Percentiles rank a stretch among this genome's conserved stretches.
Evolutionary conservation across 768 basidiomycete genomes (phyloP).

Genomic region (Lentinula boryana): DNA sequence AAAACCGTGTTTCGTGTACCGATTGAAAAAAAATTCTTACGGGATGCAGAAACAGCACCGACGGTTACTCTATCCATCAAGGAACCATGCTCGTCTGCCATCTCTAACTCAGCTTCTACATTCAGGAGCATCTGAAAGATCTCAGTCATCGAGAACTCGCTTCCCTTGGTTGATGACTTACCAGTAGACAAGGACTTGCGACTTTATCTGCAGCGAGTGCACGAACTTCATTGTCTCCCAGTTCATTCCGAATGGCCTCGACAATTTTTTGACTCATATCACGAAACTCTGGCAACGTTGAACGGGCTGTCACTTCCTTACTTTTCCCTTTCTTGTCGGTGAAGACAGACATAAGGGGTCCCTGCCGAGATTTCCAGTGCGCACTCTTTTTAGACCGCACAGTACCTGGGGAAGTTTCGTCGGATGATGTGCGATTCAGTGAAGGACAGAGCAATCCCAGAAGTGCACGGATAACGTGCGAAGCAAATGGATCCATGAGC

Average conservation of each 20-base stretch:
- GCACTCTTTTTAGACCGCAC: slow-evolving; percentile 84
- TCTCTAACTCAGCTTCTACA: slow-evolving; percentile 66
- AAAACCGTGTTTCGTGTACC: not conserved
- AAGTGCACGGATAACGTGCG: slow-evolving; percentile 82
- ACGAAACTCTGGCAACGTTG: slow-evolving; percentile 43
- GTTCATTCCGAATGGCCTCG: slow-evolving; percentile 40
- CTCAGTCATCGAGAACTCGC: slow-evolving; percentile 4
- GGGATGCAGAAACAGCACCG: slow-evolving; percentile 61
- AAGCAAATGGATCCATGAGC: slow-evolving; percentile 82
- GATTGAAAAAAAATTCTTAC: slow-evolving; percentile 34
- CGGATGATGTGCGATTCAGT: slow-evolving; percentile 36
- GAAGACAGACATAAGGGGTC: slow-evolving; percentile 77
- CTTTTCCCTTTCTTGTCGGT: slow-evolving; percentile 34
- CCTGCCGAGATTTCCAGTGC: slow-evolving; percentile 77
- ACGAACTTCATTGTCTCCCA: slow-evolving; percentile 68
- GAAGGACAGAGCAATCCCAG: slow-evolving; percentile 71
- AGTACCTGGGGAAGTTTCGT: slow-evolving; percentile 28
- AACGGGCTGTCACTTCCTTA: slow-evolving; percentile 16
- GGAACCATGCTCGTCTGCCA: slow-evolving; percentile 55
- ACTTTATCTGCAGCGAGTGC: slow-evolving; percentile 72
- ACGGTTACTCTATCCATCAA: slow-evolving; percentile 78
- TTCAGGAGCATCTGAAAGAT: slow-evolving; percentile 67
- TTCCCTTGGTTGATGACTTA: slow-evolving; percentile 20
- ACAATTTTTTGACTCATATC: slow-evolving; percentile 41
- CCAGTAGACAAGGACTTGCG: slow-evolving; percentile 73